These are phyloP conservation scores for Fusarium cicatricum DNA, from an alignment of 2,329 filamentous ascomycete genomes.

Conservation along the genomic window DNA sequence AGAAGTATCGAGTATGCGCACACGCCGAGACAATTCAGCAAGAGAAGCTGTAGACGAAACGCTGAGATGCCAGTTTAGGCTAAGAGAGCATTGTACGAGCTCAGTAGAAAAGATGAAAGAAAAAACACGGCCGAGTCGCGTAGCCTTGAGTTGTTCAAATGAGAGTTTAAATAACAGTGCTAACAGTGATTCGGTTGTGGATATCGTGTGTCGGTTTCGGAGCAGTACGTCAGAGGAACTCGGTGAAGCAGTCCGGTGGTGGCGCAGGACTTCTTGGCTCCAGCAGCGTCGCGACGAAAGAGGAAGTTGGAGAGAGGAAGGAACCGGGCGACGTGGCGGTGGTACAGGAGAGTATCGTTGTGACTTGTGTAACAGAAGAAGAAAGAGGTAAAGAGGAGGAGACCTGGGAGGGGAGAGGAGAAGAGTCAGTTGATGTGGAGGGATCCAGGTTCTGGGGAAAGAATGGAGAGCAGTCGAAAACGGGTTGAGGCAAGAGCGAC, in stretches of 20 bases:
- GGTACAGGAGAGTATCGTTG: constrained; percentile 1
- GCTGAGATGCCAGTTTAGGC: constrained; percentile 14
- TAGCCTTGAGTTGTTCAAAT: constrained; percentile 10
- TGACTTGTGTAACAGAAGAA: constrained; percentile 17
- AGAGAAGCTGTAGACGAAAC: constrained; percentile 13
- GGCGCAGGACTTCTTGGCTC: constrained; percentile 13
- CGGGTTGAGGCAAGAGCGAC: constrained; percentile 6
- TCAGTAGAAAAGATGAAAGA: background rate
- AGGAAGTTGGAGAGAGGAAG: background rate
- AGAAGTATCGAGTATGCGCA: constrained; percentile 11
- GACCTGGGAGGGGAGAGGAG: constrained; percentile 24
- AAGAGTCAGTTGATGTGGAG: constrained; percentile 27
- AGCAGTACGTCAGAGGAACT: constrained; percentile 30
- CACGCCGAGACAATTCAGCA: constrained; percentile 17
- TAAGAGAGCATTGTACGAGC: constrained; percentile 31
- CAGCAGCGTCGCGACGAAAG: constrained; percentile 11
- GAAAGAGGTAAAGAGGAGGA: constrained; percentile 2
- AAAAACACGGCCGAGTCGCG: constrained; percentile 4
- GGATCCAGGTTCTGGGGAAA: constrained; percentile 9
- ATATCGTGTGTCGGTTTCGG: constrained; percentile 19
- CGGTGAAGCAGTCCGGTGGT: constrained; percentile 30
- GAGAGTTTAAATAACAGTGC: constrained; percentile 2
- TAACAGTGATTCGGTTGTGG: background rate
- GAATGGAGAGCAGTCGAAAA: constrained; percentile 6
- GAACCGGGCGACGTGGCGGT: background rate